Conservation (phyloP, 2,329 filamentous ascomycete species). For the Fusarium dlaminii region DNA sequence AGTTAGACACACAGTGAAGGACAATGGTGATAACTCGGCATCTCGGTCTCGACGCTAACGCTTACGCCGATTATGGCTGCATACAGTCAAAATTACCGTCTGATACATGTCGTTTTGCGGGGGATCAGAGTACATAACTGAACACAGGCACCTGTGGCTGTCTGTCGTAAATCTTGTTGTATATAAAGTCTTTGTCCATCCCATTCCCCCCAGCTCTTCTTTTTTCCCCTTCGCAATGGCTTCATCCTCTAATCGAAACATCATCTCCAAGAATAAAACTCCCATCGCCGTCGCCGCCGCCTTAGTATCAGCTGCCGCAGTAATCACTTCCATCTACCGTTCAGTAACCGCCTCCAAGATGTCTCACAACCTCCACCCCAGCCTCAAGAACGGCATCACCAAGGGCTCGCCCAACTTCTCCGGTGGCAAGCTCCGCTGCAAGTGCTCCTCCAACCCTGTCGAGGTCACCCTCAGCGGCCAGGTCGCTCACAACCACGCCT, state of each 20-base stretch:
- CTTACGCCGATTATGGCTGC: slow-evolving; percentile 16
- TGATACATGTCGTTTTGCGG: slow-evolving; percentile 1
- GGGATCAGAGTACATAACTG: slow-evolving; percentile 22
- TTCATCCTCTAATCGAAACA: slow-evolving; percentile 22
- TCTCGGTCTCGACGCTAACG: slow-evolving; percentile 31
- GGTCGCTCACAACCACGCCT: slow-evolving; percentile 75
- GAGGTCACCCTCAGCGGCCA: slow-evolving; percentile 66
- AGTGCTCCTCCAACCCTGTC: slow-evolving; percentile 64
- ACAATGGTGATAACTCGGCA: slow-evolving; percentile 41
- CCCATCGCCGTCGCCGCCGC: slow-evolving; percentile 34
- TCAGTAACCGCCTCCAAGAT: slow-evolving; percentile 24
- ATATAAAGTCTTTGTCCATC: slow-evolving; percentile 11
- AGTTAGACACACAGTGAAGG: background rate
- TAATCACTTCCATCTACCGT: slow-evolving; percentile 34
- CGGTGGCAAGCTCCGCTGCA: slow-evolving; percentile 70
- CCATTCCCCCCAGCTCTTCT: background rate
- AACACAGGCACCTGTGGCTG: background rate
- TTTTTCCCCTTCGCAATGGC: slow-evolving; percentile 12
- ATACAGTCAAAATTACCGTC: slow-evolving; percentile 26
- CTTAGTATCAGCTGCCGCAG: slow-evolving; percentile 35
- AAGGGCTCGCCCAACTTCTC: slow-evolving; percentile 64
- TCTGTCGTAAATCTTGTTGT: background rate
- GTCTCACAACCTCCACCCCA: slow-evolving; percentile 62
- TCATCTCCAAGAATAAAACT: slow-evolving; percentile 29
- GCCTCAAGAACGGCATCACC: slow-evolving; percentile 68